Evolutionary conservation across 2,329 filamentous ascomycete genomes (phyloP), one percentile per base, ranked within the genome.

Genomic region (Aspergillus candidus): DNA sequence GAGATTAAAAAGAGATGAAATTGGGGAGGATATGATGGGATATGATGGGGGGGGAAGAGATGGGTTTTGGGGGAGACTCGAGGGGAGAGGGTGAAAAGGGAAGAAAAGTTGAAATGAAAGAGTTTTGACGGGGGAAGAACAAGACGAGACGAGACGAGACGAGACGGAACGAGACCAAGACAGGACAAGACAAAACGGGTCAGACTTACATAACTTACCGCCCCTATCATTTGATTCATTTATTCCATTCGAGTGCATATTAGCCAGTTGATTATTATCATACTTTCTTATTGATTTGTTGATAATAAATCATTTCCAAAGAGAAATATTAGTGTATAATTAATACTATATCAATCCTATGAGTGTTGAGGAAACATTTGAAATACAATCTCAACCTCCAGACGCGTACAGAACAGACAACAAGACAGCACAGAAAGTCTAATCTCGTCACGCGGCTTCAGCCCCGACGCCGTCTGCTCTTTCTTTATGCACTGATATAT

Each of bases 101-200:
- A 50, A 47, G 46, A 47, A 29, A 36, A 41, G 41, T 40, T 27
- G 22, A 27, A 27, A 27, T 27, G 37, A 39, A 39, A 39, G 37
- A 39, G 37, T 39, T 39, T 39, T 30, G 37, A 27, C 22, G 22
- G 22, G 22, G 22, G 44, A 43, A 43, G 41, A 40, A 47, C 38
- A 29, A 44, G 46, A 43, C 35, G 39, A 41, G 40, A 54, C 43
- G 46, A 43, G 40, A 52, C 48, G 43, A 46, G 51, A 53, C 46
- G 38, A 45, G 38, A 54, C 46, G 38, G 41, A 35, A 54, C 52
- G 41, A 45, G 47, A 56, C 52, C 42, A 52, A 58, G 51, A 55
- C 51, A 40, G 47, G 51, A 57, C 55, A 36, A 51, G 49, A 54
- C 52, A 27, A 27, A 27, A 27, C 22, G 22, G 22, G 18, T 6